These are phyloP conservation scores for Cyberlindnera samutprakarnensis DNA, from an alignment of 805 yeast genomes.

Conservation along the genomic window DNA sequence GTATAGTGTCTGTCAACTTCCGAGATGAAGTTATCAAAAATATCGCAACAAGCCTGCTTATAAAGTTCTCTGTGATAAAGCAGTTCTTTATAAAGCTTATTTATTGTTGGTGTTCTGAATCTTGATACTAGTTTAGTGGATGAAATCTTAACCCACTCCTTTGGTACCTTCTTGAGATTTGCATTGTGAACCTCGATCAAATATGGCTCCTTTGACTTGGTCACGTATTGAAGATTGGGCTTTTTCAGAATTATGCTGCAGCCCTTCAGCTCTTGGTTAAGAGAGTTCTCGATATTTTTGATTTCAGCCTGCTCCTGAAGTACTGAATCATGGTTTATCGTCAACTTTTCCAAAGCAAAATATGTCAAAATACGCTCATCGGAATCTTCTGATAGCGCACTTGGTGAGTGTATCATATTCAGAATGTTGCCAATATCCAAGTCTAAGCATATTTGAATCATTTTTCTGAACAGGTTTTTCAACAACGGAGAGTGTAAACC, in stretches of 20 bases:
- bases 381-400: slow-evolving; percentile 45
- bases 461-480: slow-evolving; percentile 27
- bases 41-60: slow-evolving; percentile 14
- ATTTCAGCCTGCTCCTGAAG: slow-evolving; percentile 33
- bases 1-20: slow-evolving; percentile 37
- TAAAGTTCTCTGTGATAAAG: slow-evolving; percentile 54
- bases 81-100: slow-evolving; percentile 41
- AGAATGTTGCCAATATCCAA: slow-evolving; percentile 30
- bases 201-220: slow-evolving; percentile 60
- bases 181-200: slow-evolving; percentile 68
- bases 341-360: slow-evolving; percentile 30
- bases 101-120: slow-evolving; percentile 57
- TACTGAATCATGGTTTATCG: slow-evolving; percentile 32
- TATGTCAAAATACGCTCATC: slow-evolving; percentile 38
- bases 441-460: slow-evolving; percentile 28
- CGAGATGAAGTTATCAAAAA: slow-evolving; percentile 42
- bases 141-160: slow-evolving; percentile 69
- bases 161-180: slow-evolving; percentile 47
- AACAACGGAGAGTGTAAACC: slow-evolving; percentile 27
- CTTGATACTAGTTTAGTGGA: slow-evolving; percentile 64
- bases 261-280: slow-evolving; percentile 44
- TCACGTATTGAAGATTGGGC: slow-evolving; percentile 48
- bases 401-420: slow-evolving; percentile 40
- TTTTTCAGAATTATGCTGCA: slow-evolving; percentile 42
- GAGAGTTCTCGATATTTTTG: slow-evolving; percentile 35